Evolutionary conservation across 441 rosid species (phyloP), one percentile per base, ranked within the genome.

Genomic region (Bocquillonia castaneifolia): DNA sequence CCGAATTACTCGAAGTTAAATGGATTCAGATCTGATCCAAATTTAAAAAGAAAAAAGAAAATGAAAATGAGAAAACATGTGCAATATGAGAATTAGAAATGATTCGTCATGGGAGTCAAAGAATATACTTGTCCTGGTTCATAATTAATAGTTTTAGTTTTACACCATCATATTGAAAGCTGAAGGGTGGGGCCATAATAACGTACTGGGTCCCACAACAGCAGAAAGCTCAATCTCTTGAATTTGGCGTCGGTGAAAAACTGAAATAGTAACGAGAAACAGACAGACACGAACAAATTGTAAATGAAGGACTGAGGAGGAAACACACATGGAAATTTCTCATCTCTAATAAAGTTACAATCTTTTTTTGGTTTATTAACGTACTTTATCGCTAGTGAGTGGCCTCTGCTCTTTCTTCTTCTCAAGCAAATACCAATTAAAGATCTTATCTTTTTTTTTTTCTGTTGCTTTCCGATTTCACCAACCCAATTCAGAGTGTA

Each of bases 311-410:
- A n/a, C n/a, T n/a, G n/a, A n/a, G n/a, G n/a, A 10, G 48, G 50
- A 59, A 71, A 52, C 0, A 10, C 39, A 53, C 0, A 23, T 18
- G 73, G 76, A 73, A 79, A 40, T 52, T 76, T 76, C 78, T 9
- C 23, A 29, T 45, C 50, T 66, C 52, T 23, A 23, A 59, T 45
- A 45, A 31, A 28, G 26, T 37, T 32, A 8, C 10, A 25, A 1
- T 18, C n/a, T 22, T 40, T 26, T 56, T 3, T 1, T 54, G 23
- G 40, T 3, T 13, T 15, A 3, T 47, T 28, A 51, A 18, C 67
- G 44, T 36, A 23, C 58, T 75, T n/a, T 34, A 31, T 69, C 68
- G 82, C 50, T 13, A 48, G 29, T 62, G 34, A 26, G 58, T 63
- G 73, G 73, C 51, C 36, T 67, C 63, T 44, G 50, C 14, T 64